Evolutionary conservation across 2,329 filamentous ascomycete species (phyloP), one percentile per base, ranked within the genome.

Genomic region (Trichoderma koningii): DNA sequence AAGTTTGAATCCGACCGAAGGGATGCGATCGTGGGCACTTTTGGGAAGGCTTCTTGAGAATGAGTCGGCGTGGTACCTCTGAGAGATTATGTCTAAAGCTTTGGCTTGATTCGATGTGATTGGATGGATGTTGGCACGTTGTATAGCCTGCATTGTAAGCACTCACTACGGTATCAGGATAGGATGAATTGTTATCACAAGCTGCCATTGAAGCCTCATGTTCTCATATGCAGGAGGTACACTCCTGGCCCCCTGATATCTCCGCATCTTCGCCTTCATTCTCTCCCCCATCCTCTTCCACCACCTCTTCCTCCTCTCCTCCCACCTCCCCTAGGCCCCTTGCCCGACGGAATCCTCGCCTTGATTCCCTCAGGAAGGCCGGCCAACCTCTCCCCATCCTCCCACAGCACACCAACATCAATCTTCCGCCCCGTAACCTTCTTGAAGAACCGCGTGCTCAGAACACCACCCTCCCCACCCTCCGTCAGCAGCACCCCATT

Each of bases 401-500:
- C 85, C 83, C 92, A 89, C 71, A 97, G 78, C 52, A 90, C 79
- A 0, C 86, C 87, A 1, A 89, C 82, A 41, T 84, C 84, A 63
- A 80, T 77, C 66, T 77, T 83, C 66, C 88, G 78, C 0, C 86
- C 88, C 69, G 85, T 84, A 1, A 94, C 93, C 72, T 86, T 83
- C 77, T 85, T 84, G 72, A 96, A 94, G 73, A 89, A 92, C 70
- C 83, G 82, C 21, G 84, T 76, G 34, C 86, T 83, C 69, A 96
- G 79, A 7, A 91, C 60, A 1, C 88, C 90, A 5, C 86, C 77
- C 53, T 78, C 85, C 66, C 78, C 79, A 60, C 79, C 86, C 71
- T 86, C 85, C 3, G 85, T 88, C 68, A 94, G 77, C 67, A 93
- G 83, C 9, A 94, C 91, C 2, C 86, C 89, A 73, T 94, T 94